Evolutionary conservation across 495 filamentous ascomycete genomes (phyloP), one percentile per base, ranked within the genome.

Genomic region (Xylaria bambusicola): DNA sequence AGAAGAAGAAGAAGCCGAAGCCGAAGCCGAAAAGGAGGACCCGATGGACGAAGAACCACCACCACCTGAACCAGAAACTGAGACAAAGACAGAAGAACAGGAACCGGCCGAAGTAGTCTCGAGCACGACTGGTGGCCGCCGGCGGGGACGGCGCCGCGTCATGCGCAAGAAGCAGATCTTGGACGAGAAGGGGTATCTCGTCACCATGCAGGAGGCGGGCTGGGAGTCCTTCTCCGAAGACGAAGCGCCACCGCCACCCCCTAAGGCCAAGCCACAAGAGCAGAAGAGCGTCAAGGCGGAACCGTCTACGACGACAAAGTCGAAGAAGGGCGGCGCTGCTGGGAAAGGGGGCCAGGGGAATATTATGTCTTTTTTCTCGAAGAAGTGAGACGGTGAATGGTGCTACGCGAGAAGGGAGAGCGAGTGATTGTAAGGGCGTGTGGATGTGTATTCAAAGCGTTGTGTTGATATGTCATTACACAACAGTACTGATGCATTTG

Each of bases 151-250:
- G 72, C 84, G 94, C 57, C 86, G 87, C 66, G 81, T 98, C 9
- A 92, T 88, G 81, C 92, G 89, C 75, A 98, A 94, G 81, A 89
- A 88, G 78, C 92, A 87, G 41, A 78, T 88, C 49, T 90, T 92
- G 78, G 95, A 98, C 68, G 91, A 93, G 41, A 90, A 98, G 60
- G 93, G 94, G 38, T 98, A 96, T 71, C 77, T 98, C 13, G 94
- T 98, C 17, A 98, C 94, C 12, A 88, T 87, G 62, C 88, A 93
- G 66, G 93, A 97, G 68, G 77, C 84, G 1, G 86, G 81, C 1
- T 98, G 94, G 94, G 94, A 98, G 72, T 96, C 91, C 5, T 98
- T 95, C 78, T 96, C 92, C 2, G 92, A 95, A 66, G 94, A 97
- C 62, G 90, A 93, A 49, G 79, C 82, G 21, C 70, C 81, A 9